Conservation (phyloP, 306 rosid genomes). For the Cucumis sativus region DNA sequence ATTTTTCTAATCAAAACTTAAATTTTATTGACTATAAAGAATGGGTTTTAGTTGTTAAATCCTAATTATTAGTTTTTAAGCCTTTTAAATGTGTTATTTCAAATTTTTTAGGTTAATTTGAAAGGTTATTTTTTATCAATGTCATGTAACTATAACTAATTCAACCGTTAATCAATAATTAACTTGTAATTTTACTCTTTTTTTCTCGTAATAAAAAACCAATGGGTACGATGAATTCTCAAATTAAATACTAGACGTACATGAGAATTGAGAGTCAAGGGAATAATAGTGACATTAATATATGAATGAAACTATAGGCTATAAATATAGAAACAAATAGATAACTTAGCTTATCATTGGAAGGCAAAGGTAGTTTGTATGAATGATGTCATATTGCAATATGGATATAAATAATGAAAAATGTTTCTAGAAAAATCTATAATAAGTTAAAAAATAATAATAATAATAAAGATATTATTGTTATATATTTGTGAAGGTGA, state of each 20-base stretch:
- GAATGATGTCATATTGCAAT: neutral
- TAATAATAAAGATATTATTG: neutral
- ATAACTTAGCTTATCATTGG: neutral
- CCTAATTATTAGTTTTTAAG: too few species aligned
- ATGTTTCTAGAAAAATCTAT: neutral
- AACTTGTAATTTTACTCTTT: too few species aligned
- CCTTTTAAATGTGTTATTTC: too few species aligned
- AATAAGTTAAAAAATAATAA: neutral
- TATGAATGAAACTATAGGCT: neutral
- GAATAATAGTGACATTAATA: neutral
- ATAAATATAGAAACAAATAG: neutral
- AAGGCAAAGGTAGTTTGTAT: neutral
- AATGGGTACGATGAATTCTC: too few species aligned
- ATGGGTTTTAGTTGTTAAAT: too few species aligned
- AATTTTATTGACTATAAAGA: too few species aligned
- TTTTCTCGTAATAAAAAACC: too few species aligned
- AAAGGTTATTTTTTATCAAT: too few species aligned
- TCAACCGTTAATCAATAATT: too few species aligned
- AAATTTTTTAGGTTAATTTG: too few species aligned
- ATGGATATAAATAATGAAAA: neutral
- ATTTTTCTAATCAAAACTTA: too few species aligned
- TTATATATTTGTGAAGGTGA: conserved; percentile 28
- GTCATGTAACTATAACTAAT: too few species aligned
- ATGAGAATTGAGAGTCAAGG: neutral
- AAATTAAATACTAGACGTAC: neutral